Evolutionary conservation across 345 rosid genomes (phyloP).

Genomic region (Euphorbia tirucalli): DNA sequence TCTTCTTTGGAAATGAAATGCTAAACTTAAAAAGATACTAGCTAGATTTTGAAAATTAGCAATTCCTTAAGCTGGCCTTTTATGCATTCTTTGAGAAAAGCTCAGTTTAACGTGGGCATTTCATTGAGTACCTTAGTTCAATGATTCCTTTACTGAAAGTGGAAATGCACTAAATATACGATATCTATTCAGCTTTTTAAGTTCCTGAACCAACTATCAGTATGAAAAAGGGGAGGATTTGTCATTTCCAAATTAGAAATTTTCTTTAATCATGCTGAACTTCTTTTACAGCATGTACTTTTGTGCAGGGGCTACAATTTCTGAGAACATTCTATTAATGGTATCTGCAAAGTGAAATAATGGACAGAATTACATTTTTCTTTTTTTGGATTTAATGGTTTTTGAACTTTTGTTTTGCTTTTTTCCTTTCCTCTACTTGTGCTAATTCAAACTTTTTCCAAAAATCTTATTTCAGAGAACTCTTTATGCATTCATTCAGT

Average conservation of each 20-base stretch:
- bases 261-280: not conserved
- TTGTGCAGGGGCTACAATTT: not conserved
- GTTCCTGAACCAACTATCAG: too few relatives aligned
- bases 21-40: not conserved
- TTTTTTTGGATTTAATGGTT: not conserved
- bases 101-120: not conserved
- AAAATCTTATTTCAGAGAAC: not conserved
- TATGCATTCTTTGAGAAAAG: not conserved
- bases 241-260: not conserved
- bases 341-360: not conserved
- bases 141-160: not conserved
- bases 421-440: not conserved
- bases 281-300: not conserved
- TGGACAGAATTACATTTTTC: not conserved
- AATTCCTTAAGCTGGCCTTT: not conserved
- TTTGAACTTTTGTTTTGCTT: conserved; percentile 8
- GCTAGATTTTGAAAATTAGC: not conserved
- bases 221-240: not conserved
- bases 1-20: not conserved
- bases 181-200: not conserved
- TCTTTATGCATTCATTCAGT: not conserved
- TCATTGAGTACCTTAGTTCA: not conserved
- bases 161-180: not conserved
- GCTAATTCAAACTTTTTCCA: not conserved
- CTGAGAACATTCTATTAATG: not conserved